A percentile compares a stretch with the other conserved stretches of the same genome.
Evolutionary conservation across 176 grass and related monocot species (phyloP).

Genomic region (Triticum urartu): DNA sequence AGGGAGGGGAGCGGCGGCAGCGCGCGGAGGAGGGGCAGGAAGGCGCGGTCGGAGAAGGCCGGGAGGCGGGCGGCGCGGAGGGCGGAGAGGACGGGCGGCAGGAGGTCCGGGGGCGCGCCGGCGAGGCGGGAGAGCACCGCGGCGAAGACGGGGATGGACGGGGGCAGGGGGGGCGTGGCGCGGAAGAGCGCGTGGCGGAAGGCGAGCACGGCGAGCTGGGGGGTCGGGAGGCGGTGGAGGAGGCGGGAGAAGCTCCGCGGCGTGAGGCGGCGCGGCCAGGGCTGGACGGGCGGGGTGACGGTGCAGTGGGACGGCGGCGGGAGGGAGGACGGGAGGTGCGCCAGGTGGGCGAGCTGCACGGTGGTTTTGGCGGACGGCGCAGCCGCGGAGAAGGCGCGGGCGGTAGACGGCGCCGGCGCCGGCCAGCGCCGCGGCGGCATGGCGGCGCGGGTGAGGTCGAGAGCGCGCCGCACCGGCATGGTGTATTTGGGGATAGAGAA

Average conservation of each 20-base stretch:
- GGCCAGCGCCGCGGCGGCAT: not conserved
- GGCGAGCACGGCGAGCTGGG: slow-evolving; percentile 20
- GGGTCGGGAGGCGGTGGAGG: slow-evolving; percentile 37
- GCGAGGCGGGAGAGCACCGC: slow-evolving; percentile 41
- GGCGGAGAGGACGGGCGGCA: slow-evolving; percentile 41
- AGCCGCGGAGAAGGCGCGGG: slow-evolving; percentile 20
- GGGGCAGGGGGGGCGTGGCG: slow-evolving; percentile 10
- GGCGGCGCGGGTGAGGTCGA: not conserved
- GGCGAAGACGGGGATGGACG: slow-evolving; percentile 34
- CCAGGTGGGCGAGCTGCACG: slow-evolving; percentile 42
- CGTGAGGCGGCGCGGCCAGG: slow-evolving; percentile 24
- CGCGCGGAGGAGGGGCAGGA: slow-evolving; percentile 60
- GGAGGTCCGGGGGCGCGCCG: slow-evolving; percentile 24
- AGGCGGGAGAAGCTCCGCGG: slow-evolving; percentile 19
- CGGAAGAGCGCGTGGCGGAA: slow-evolving; percentile 50
- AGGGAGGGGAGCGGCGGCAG: slow-evolving; percentile 52
- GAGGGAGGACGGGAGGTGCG: slow-evolving; percentile 22
- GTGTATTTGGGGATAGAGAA: too few species aligned
- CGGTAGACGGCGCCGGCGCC: not conserved
- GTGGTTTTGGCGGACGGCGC: slow-evolving; percentile 2
- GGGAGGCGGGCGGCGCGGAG: slow-evolving; percentile 50
- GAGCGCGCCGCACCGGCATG: not conserved
- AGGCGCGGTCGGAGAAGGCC: slow-evolving; percentile 48
- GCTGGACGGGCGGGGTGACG: slow-evolving; percentile 39
- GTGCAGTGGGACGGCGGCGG: slow-evolving; percentile 37